Conservation (phyloP, 768 basidiomycete genomes). For the Amanita exitialis region DNA sequence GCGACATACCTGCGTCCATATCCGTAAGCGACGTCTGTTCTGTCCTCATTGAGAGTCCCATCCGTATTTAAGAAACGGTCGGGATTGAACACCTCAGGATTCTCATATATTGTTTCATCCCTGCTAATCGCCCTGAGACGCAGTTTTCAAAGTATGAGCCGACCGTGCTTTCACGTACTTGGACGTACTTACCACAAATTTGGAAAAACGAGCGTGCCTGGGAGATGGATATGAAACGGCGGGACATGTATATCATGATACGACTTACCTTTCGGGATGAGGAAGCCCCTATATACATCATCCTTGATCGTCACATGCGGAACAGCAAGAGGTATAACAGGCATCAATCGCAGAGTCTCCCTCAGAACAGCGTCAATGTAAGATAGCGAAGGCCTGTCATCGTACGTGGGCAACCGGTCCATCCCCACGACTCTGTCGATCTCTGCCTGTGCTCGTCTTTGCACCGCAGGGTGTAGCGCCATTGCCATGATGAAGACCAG, state of each 20-base stretch:
- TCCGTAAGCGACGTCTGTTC: conserved; percentile 17
- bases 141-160: background rate
- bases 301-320: conserved; percentile 12
- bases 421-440: conserved; percentile 11
- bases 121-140: conserved; percentile 15
- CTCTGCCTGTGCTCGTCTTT: conserved; percentile 11
- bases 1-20: conserved; percentile 22
- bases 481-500: conserved; percentile 10
- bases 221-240: background rate
- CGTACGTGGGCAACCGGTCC: conserved; percentile 11
- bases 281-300: conserved; percentile 15
- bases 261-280: conserved; percentile 10
- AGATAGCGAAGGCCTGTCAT: conserved; percentile 10
- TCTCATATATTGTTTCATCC: conserved; percentile 18
- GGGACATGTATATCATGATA: background rate
- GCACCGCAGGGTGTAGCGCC: conserved; percentile 11
- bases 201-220: conserved; percentile 10
- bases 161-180: background rate
- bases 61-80: conserved; percentile 17
- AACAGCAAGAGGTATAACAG: conserved; percentile 9
- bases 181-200: conserved; percentile 12
- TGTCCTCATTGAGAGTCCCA: conserved; percentile 12
- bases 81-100: conserved; percentile 18
- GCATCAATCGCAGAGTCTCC: conserved; percentile 12
- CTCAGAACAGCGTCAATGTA: conserved; percentile 10